Evolutionary conservation across 2,329 filamentous ascomycete genomes (phyloP), one percentile per base, ranked within the genome.

Genomic region (Penicillium hordei): DNA sequence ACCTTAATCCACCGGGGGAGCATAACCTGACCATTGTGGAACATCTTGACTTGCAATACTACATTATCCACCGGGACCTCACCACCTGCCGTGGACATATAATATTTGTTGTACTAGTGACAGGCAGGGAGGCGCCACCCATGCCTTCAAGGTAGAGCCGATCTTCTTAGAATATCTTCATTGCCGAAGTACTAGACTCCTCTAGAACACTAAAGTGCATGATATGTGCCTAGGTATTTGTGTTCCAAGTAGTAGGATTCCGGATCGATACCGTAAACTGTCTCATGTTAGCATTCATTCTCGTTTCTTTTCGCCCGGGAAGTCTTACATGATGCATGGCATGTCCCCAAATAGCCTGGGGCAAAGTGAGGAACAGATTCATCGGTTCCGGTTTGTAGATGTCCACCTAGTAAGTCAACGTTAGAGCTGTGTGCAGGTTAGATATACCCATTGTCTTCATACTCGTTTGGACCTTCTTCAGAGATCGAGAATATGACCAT

Each of bases 281-380:
- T 44, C 33, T 15, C 4, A 17, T 52, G 39, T 50, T 19, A 39
- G 12, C 23, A 15, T 38, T 27, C 10, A 13, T 27, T 15, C 7
- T 17, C 7, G 21, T 15, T 5, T 33, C 15, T 5, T 34, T 36
- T 25, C 19, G 5, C 17, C 9, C 12, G 21, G 33, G n/a, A 34
- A 29, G 5, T 39, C 34, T 12, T 21, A 50, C 48, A 1, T 17
- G 0, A 27, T 29, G 48, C 23, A 4, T 13, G 23, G 23, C n/a
- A 7, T 21, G 8, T 2, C 7, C 6, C 4, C 0, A 1, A 5
- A 10, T 0, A 2, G 0, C 0, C 1, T n/a, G 19, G 7, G 0
- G 2, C 44, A 46, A 0, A 29, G 5, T 10, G 19, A 4, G 1
- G 13, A 15, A 46, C 29, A 46, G n/a, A 8, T 17, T 9, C 29